phyloP scores from a whole-genome alignment of 1,284 basidiomycete species.

The Exsudoporus floridanus region DNA sequence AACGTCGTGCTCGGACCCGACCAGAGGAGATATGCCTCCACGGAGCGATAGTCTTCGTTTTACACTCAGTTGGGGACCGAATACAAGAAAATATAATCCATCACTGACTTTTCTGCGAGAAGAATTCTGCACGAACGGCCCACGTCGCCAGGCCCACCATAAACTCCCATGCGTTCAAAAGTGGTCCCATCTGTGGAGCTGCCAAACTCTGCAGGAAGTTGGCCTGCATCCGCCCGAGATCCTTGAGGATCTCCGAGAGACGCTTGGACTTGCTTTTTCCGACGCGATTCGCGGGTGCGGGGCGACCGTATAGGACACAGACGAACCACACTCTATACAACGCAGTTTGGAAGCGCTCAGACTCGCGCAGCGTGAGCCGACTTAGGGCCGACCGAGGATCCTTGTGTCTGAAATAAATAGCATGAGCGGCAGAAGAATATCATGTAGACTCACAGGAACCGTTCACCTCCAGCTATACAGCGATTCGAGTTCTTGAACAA shows the following conservation, averaged over 20 bases:
- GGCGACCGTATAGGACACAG: constrained; percentile 20
- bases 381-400: constrained; percentile 30
- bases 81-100: neutral
- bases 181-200: neutral
- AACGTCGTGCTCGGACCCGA: constrained; percentile 13
- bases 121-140: constrained; percentile 11
- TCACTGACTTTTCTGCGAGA: constrained; percentile 13
- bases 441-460: neutral
- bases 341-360: constrained; percentile 33
- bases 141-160: constrained; percentile 14
- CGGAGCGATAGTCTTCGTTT: constrained; percentile 1
- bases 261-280: constrained; percentile 13
- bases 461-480: constrained; percentile 40
- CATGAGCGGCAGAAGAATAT: constrained; percentile 1
- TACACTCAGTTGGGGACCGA: neutral
- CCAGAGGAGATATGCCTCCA: constrained; percentile 18
- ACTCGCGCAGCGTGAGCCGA: constrained; percentile 29
- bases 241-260: constrained; percentile 1
- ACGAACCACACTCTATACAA: constrained; percentile 37
- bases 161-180: constrained; percentile 15
- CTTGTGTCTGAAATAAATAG: constrained; percentile 26
- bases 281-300: constrained; percentile 12
- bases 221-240: constrained; percentile 7
- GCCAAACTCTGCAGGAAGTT: constrained; percentile 14
- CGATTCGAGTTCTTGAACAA: constrained; percentile 31